These are phyloP conservation scores for Xylaria acuta DNA, from an alignment of 495 filamentous ascomycete genomes.

Conservation along the genomic window DNA sequence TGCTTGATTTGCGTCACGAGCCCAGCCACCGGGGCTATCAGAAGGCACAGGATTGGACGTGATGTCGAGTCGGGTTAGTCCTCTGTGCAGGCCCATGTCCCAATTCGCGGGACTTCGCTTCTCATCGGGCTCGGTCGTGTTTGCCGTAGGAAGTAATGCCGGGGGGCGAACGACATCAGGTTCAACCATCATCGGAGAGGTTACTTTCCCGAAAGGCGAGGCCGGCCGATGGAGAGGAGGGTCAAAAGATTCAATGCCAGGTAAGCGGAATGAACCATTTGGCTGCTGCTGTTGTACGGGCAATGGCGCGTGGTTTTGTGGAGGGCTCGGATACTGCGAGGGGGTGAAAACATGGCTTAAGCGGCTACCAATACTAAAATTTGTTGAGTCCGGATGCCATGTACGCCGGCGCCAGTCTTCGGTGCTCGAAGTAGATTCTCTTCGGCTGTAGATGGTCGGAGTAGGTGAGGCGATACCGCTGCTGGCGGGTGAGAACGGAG, in stretches of 20 bases:
- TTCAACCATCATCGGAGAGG: constrained; percentile 75
- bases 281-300: constrained; percentile 41
- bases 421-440: constrained; percentile 64
- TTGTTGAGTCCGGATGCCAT: constrained; percentile 85
- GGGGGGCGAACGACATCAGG: constrained; percentile 50
- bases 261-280: constrained; percentile 63
- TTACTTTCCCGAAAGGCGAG: constrained; percentile 67
- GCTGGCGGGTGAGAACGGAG: constrained; percentile 63
- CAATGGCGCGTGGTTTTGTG: constrained; percentile 61
- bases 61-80: constrained; percentile 77
- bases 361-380: constrained; percentile 50
- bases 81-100: constrained; percentile 78
- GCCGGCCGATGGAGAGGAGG: constrained; percentile 42
- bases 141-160: constrained; percentile 47
- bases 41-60: constrained; percentile 59
- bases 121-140: constrained; percentile 60
- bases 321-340: constrained; percentile 62
- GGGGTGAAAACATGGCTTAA: constrained; percentile 61
- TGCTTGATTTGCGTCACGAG: constrained; percentile 55
- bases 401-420: constrained; percentile 82
- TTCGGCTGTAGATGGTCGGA: constrained; percentile 66
- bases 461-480: constrained; percentile 74
- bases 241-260: constrained; percentile 74
- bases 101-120: constrained; percentile 69
- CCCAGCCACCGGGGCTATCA: constrained; percentile 62